These are phyloP conservation scores for Barnettozyma botsteinii DNA, from an alignment of 805 yeast species.

Conservation along the genomic window DNA sequence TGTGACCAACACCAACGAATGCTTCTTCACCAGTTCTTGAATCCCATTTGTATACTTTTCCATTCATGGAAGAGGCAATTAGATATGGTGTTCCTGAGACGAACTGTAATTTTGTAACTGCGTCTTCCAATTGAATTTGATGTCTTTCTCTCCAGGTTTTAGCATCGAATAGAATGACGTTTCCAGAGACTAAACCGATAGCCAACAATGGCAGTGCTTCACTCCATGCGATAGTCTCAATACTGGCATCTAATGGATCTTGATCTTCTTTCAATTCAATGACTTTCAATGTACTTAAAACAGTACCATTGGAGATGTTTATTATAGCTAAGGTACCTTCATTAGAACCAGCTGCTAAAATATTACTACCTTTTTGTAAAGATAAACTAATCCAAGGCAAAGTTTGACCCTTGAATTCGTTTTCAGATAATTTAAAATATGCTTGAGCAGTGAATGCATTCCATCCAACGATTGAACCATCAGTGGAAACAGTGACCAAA, in stretches of 20 bases:
- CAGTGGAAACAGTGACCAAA: conserved; percentile 75
- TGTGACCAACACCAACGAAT: conserved; percentile 84
- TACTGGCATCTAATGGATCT: conserved; percentile 59
- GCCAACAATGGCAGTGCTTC: conserved; percentile 62
- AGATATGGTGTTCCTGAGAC: conserved; percentile 50
- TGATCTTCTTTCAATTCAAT: conserved; percentile 50
- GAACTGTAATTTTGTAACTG: conserved; percentile 76
- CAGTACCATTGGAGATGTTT: conserved; percentile 66
- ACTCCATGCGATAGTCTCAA: conserved; percentile 84
- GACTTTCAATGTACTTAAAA: conserved; percentile 61
- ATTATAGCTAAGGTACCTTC: conserved; percentile 83
- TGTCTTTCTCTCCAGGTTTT: conserved; percentile 83
- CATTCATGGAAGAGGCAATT: conserved; percentile 76
- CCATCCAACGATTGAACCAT: conserved; percentile 85
- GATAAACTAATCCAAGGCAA: conserved; percentile 87
- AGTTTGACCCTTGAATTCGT: conserved; percentile 62
- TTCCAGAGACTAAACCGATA: conserved; percentile 85
- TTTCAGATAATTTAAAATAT: conserved; percentile 58
- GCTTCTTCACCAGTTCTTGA: conserved; percentile 76
- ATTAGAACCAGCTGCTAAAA: conserved; percentile 77
- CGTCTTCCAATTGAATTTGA: conserved; percentile 63
- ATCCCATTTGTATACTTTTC: conserved; percentile 82
- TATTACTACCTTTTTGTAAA: conserved; percentile 39
- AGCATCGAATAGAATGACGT: conserved; percentile 74
- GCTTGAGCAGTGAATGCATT: conserved; percentile 74